phyloP scores from a whole-genome alignment of 768 basidiomycete species.

The Hygrocybe coccinea region DNA sequence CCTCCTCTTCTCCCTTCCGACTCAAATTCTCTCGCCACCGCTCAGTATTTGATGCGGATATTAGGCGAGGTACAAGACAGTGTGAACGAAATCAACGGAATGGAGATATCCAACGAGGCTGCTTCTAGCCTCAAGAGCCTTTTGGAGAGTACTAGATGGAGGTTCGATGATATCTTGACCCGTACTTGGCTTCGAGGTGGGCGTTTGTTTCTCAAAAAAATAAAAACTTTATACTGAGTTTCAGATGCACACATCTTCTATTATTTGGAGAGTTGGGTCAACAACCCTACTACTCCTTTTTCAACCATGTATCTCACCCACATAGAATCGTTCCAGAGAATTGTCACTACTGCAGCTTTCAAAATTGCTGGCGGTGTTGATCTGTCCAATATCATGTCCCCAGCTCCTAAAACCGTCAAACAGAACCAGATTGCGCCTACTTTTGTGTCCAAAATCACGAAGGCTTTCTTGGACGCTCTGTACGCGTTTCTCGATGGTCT shows the following conservation, averaged over 20 bases:
- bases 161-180: constrained; percentile 77
- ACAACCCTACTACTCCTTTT: constrained; percentile 55
- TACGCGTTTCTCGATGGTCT: constrained; percentile 86
- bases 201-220: background rate
- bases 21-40: constrained; percentile 78
- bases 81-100: constrained; percentile 68
- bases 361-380: constrained; percentile 79
- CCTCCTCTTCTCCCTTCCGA: constrained; percentile 62
- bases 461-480: constrained; percentile 78
- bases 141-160: constrained; percentile 80
- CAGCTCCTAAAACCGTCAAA: constrained; percentile 48
- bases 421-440: constrained; percentile 59
- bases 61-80: constrained; percentile 84
- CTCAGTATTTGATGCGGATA: constrained; percentile 74
- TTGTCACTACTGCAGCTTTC: constrained; percentile 69
- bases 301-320: constrained; percentile 72
- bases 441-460: constrained; percentile 70
- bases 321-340: constrained; percentile 76
- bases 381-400: constrained; percentile 38
- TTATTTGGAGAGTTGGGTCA: constrained; percentile 80
- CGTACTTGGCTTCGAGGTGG: constrained; percentile 81
- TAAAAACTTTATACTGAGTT: background rate
- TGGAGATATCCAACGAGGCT: constrained; percentile 79
- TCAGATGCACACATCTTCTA: constrained; percentile 81
- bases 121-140: constrained; percentile 64